phyloP scores from a whole-genome alignment of 768 basidiomycete species.

The Hypsizygus marmoreus region DNA sequence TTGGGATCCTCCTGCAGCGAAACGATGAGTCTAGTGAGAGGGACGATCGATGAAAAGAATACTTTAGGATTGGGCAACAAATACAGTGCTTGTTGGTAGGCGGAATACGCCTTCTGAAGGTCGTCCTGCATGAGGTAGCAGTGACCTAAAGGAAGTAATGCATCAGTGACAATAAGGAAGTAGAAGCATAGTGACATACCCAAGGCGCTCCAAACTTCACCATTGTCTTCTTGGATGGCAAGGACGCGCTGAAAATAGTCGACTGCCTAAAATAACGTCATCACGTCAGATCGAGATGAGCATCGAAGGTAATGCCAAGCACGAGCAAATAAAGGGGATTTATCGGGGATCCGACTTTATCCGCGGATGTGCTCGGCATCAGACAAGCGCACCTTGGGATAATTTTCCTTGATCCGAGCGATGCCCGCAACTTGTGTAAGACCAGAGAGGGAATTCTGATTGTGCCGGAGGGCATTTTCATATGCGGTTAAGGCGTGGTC shows the following conservation, averaged over 20 bases:
- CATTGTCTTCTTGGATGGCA: conserved; percentile 89
- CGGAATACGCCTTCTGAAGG: conserved; percentile 96
- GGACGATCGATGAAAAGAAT: conserved; percentile 18
- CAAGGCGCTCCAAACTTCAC: conserved; percentile 97
- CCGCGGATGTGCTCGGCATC: conserved; percentile 39
- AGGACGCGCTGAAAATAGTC: conserved; percentile 96
- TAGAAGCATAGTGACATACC: conserved; percentile 47
- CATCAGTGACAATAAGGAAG: conserved; percentile 18
- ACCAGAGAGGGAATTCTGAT: conserved; percentile 86
- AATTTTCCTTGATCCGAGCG: conserved; percentile 96
- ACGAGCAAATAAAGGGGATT: conserved; percentile 30
- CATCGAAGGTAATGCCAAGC: conserved; percentile 25
- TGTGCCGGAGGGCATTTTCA: conserved; percentile 94
- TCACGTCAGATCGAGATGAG: conserved; percentile 28
- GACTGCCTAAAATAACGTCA: conserved; percentile 73
- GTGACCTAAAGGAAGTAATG: conserved; percentile 59
- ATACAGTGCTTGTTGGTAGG: conserved; percentile 98
- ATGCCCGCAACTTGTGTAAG: conserved; percentile 95
- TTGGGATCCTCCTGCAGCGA: conserved; percentile 84
- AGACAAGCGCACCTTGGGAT: conserved; percentile 71
- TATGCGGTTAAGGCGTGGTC: conserved; percentile 93
- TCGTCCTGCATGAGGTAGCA: conserved; percentile 99
- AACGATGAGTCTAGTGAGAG: conserved; percentile 12
- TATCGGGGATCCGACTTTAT: conserved; percentile 27
- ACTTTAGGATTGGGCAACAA: conserved; percentile 95